A percentile compares a stretch with the other conserved stretches of the same genome.
phyloP scores from a whole-genome alignment of 495 filamentous ascomycete genomes.

The Diplogelasinospora grovesii region DNA sequence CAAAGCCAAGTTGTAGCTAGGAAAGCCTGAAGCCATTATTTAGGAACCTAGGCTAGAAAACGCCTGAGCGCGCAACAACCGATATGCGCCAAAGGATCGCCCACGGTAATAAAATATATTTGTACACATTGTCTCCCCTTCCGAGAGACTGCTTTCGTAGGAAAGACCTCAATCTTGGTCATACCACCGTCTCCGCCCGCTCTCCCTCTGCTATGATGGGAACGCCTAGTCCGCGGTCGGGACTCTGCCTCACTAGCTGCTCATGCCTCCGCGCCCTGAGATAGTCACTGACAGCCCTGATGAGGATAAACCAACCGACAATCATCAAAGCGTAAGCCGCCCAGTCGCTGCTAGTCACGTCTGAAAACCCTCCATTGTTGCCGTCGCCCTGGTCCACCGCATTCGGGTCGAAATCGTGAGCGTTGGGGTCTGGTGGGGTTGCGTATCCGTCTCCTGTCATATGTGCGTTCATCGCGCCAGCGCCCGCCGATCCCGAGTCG shows the following conservation, averaged over 20 bases:
- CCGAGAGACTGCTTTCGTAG: too few species aligned
- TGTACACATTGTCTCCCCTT: not conserved
- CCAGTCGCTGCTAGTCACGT: conserved; percentile 71
- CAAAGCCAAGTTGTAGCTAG: too few species aligned
- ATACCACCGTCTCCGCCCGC: conserved; percentile 75
- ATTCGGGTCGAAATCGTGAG: conserved; percentile 78
- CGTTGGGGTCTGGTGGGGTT: conserved; percentile 77
- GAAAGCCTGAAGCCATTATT: too few species aligned
- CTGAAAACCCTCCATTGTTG: conserved; percentile 32
- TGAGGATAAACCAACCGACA: conserved; percentile 95
- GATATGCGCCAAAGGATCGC: too few species aligned
- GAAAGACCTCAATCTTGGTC: too few species aligned
- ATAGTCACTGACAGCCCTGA: conserved; percentile 83
- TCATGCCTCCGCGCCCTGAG: conserved; percentile 82
- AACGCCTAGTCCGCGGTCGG: conserved; percentile 78
- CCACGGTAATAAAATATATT: too few species aligned
- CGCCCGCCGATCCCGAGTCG: conserved; percentile 33
- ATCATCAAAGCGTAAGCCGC: conserved; percentile 94
- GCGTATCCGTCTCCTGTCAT: conserved; percentile 49
- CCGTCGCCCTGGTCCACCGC: conserved; percentile 38
- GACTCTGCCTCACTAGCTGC: conserved; percentile 86
- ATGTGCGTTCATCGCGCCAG: conserved; percentile 37
- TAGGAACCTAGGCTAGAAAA: too few species aligned
- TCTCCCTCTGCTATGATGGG: conserved; percentile 88
- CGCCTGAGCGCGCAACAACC: too few species aligned